These are phyloP conservation scores for Zasmidium cellare DNA, from an alignment of 2,329 filamentous ascomycete species.

Conservation along the genomic window DNA sequence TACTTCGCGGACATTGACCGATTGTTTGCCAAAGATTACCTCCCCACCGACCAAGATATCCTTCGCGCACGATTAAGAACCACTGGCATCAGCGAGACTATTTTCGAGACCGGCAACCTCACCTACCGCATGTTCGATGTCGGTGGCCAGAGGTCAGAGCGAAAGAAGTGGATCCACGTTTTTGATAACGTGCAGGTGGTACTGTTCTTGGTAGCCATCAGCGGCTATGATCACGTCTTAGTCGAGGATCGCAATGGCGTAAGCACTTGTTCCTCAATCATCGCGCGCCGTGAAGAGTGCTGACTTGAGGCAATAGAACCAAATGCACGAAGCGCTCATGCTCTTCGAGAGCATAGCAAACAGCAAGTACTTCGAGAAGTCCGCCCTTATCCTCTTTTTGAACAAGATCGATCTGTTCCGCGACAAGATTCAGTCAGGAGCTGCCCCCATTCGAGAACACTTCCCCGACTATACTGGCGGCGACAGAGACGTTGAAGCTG, in stretches of 20 bases:
- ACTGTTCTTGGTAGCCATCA: conserved; percentile 91
- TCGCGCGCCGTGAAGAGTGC: neutral
- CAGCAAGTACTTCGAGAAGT: conserved; percentile 53
- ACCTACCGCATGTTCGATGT: conserved; percentile 98
- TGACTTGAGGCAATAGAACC: conserved; percentile 42
- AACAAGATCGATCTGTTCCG: conserved; percentile 57
- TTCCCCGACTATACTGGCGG: conserved; percentile 52
- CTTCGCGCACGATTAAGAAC: conserved; percentile 79
- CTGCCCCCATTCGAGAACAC: conserved; percentile 49
- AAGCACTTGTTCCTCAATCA: conserved; percentile 39
- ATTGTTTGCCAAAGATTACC: conserved; percentile 67
- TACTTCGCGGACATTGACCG: conserved; percentile 73
- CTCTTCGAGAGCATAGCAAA: conserved; percentile 56
- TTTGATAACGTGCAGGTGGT: conserved; percentile 93
- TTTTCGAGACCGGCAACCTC: conserved; percentile 87
- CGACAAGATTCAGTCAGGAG: conserved; percentile 49
- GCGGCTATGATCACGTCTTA: conserved; percentile 92
- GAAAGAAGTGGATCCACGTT: conserved; percentile 97
- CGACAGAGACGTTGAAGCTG: conserved; percentile 48
- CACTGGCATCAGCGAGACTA: conserved; percentile 92
- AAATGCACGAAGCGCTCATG: conserved; percentile 57
- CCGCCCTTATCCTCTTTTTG: conserved; percentile 53
- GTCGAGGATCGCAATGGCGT: conserved; percentile 96
- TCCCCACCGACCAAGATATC: conserved; percentile 75
- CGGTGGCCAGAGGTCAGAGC: conserved; percentile 85